These are phyloP conservation scores for Phtheirospermum japonicum DNA, from an alignment of 257 asterid genomes.

Conservation along the genomic window DNA sequence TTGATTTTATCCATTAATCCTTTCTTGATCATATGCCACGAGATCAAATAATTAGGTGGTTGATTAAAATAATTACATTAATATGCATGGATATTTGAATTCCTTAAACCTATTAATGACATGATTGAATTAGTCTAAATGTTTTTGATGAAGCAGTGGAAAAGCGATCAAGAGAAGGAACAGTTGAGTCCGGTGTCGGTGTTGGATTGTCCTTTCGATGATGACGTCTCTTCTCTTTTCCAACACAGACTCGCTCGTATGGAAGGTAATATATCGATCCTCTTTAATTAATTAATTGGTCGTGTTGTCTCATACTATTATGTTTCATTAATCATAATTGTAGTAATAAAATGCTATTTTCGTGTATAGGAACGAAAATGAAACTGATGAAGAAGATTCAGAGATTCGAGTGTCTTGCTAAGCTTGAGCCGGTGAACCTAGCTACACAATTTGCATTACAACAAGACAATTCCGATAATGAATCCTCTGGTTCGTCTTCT, in stretches of 20 bases:
- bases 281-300: background rate
- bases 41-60: background rate
- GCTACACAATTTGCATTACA: conserved; percentile 40
- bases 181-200: conserved; percentile 88
- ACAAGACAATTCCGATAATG: conserved; percentile 41
- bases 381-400: conserved; percentile 57
- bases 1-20: conserved; percentile 11
- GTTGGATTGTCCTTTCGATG: conserved; percentile 76
- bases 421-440: conserved; percentile 60
- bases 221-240: conserved; percentile 75
- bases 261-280: background rate
- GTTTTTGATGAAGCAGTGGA: conserved; percentile 40
- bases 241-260: conserved; percentile 41
- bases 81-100: too few relatives aligned
- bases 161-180: conserved; percentile 58
- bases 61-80: too few relatives aligned
- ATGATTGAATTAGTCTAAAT: background rate
- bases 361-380: conserved; percentile 50
- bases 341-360: too few relatives aligned
- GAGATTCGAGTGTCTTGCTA: conserved; percentile 57
- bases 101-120: too few relatives aligned
- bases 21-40: background rate
- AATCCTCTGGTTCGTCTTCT: conserved; percentile 32
- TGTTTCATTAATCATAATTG: too few relatives aligned
- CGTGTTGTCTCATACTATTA: too few relatives aligned